A percentile compares a stretch with the other conserved stretches of the same genome.
Evolutionary conservation across 768 basidiomycete species (phyloP).

Genomic region (Asterophora lycoperdoides): DNA sequence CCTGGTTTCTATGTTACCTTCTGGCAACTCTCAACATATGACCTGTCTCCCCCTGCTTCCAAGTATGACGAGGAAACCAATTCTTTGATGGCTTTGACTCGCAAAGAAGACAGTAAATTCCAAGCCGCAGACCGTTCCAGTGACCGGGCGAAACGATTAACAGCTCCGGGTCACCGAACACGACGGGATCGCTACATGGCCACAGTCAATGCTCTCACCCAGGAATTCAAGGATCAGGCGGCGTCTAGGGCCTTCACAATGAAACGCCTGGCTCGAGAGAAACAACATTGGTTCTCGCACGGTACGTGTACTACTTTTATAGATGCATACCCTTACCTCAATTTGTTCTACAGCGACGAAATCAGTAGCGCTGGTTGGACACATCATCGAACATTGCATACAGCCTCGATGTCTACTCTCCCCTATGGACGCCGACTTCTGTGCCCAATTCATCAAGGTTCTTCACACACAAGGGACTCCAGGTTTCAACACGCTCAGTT

Average conservation of each 20-base stretch:
- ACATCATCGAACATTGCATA: slow-evolving; percentile 86
- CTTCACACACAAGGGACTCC: slow-evolving; percentile 87
- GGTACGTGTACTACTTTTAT: slow-evolving; percentile 27
- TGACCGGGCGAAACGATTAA: slow-evolving; percentile 55
- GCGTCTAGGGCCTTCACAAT: slow-evolving; percentile 68
- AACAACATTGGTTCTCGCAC: slow-evolving; percentile 78
- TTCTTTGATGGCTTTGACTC: slow-evolving; percentile 54
- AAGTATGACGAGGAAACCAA: slow-evolving; percentile 79
- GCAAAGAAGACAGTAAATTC: slow-evolving; percentile 63
- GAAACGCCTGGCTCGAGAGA: slow-evolving; percentile 74
- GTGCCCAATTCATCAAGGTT: slow-evolving; percentile 84
- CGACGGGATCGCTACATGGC: slow-evolving; percentile 62
- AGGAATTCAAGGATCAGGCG: slow-evolving; percentile 76
- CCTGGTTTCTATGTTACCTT: slow-evolving; percentile 93
- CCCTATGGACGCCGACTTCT: slow-evolving; percentile 94
- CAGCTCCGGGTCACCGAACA: slow-evolving; percentile 53
- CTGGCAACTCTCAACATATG: slow-evolving; percentile 94
- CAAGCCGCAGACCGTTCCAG: slow-evolving; percentile 67
- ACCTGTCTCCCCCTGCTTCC: slow-evolving; percentile 71
- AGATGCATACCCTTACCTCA: slow-evolving; percentile 4
- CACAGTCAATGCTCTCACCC: slow-evolving; percentile 54
- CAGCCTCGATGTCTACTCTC: slow-evolving; percentile 91
- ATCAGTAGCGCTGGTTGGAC: slow-evolving; percentile 47
- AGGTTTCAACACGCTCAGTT: slow-evolving; percentile 80
- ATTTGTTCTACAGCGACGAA: slow-evolving; percentile 34